Percentiles rank a stretch among this genome's conserved stretches.
phyloP scores from a whole-genome alignment of 2,329 filamentous ascomycete species.

The Sarocladium kiliense region DNA sequence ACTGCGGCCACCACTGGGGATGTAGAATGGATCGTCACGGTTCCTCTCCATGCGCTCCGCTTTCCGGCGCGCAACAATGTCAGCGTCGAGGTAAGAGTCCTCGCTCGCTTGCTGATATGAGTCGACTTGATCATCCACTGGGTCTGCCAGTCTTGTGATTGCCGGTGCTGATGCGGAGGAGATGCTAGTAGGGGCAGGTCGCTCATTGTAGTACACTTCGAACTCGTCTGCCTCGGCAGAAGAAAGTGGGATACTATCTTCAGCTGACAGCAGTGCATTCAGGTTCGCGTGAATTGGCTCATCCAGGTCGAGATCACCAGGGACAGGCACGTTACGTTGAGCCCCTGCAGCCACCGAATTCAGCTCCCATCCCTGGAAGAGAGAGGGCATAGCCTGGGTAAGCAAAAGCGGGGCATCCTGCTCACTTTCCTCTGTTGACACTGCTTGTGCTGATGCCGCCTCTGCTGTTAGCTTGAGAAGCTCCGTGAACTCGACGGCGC shows the following conservation, averaged over 20 bases:
- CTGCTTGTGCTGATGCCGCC: constrained; percentile 63
- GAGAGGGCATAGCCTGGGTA: constrained; percentile 81
- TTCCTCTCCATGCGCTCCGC: constrained; percentile 77
- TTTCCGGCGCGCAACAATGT: constrained; percentile 68
- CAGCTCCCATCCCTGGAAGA: constrained; percentile 82
- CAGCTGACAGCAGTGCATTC: constrained; percentile 57
- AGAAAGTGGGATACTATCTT: constrained; percentile 43
- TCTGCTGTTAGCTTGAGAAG: constrained; percentile 82
- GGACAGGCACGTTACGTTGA: constrained; percentile 79
- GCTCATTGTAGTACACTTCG: constrained; percentile 59
- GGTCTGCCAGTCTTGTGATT: constrained; percentile 46
- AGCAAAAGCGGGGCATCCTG: constrained; percentile 77
- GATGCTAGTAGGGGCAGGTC: constrained; percentile 44
- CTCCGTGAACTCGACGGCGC: constrained; percentile 88
- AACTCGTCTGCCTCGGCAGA: constrained; percentile 61
- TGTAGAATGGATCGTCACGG: constrained; percentile 94
- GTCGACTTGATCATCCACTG: constrained; percentile 40
- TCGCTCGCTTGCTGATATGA: constrained; percentile 58
- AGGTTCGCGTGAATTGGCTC: constrained; percentile 76
- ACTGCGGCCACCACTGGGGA: constrained; percentile 37
- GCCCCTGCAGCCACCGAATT: constrained; percentile 84
- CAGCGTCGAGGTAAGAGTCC: constrained; percentile 65
- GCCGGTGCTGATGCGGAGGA: constrained; percentile 45
- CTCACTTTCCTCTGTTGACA: constrained; percentile 44
- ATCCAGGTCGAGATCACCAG: constrained; percentile 71